These are phyloP conservation scores for Cadophora sp. DNA, from an alignment of 2,329 filamentous ascomycete species.

Conservation along the genomic window DNA sequence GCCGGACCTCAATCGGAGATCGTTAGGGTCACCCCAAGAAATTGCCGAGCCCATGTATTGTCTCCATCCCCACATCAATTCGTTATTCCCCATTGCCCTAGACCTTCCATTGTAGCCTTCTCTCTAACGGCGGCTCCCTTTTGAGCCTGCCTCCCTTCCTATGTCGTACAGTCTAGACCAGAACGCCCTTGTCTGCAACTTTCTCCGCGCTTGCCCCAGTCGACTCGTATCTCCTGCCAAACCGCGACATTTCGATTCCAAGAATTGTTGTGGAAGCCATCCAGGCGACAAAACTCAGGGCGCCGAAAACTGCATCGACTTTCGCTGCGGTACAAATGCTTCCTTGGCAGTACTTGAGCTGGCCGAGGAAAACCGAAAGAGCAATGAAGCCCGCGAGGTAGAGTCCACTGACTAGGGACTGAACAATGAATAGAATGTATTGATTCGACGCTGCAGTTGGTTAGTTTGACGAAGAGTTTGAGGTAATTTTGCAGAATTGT, in stretches of 20 bases:
- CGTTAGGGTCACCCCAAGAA: no score
- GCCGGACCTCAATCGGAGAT: no score
- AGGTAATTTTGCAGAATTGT: not conserved
- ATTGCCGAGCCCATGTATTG: not conserved
- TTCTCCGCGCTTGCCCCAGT: not conserved
- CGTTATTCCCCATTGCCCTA: not conserved
- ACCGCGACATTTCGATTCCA: conserved; percentile 13
- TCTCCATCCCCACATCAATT: not conserved
- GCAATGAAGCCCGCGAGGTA: conserved; percentile 16
- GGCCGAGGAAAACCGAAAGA: conserved; percentile 13
- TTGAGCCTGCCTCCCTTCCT: no score
- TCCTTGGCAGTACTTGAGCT: conserved; percentile 15
- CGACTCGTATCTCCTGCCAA: not conserved
- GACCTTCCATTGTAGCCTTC: not conserved
- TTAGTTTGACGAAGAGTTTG: not conserved
- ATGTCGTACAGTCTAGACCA: not conserved
- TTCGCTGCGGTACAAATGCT: conserved; percentile 11
- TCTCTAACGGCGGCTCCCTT: no score
- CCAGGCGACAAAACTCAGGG: conserved; percentile 11
- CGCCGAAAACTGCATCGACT: conserved; percentile 18
- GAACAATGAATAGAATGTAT: not conserved
- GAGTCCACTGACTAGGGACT: not conserved
- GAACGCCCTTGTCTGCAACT: not conserved
- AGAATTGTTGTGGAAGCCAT: conserved; percentile 1
- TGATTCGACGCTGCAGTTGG: not conserved